Percentiles rank a stretch among this genome's conserved stretches.
These are phyloP conservation scores for Ramaria sp. DNA, from an alignment of 768 basidiomycete genomes.

Conservation along the genomic window DNA sequence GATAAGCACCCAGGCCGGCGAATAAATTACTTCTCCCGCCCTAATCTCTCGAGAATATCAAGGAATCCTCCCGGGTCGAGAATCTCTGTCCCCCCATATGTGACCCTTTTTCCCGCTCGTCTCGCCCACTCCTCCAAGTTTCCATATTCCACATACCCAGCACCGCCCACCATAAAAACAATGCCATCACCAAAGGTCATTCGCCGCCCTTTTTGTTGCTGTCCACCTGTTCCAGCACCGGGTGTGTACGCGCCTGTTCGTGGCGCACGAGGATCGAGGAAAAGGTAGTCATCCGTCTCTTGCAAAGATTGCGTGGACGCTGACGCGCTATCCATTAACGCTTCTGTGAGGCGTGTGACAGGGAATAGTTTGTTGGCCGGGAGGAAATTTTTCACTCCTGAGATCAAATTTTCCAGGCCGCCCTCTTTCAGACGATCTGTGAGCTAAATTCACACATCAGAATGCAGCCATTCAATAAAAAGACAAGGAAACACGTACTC, in stretches of 20 bases:
- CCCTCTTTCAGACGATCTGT: constrained; percentile 91
- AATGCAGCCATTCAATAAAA: background rate
- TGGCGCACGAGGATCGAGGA: constrained; percentile 84
- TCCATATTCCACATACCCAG: constrained; percentile 94
- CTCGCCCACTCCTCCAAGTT: constrained; percentile 91
- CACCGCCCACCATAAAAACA: constrained; percentile 94
- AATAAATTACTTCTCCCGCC: constrained; percentile 25
- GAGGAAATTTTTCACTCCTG: constrained; percentile 95
- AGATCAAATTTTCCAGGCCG: constrained; percentile 93
- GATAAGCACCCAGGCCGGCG: no score
- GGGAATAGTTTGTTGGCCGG: constrained; percentile 91
- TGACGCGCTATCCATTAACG: constrained; percentile 92
- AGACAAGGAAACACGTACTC: constrained; percentile 35
- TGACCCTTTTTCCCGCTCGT: constrained; percentile 72
- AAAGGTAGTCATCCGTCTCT: constrained; percentile 93
- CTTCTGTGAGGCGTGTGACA: constrained; percentile 87
- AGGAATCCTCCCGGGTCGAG: constrained; percentile 84
- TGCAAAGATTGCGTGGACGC: constrained; percentile 91
- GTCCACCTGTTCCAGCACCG: constrained; percentile 19
- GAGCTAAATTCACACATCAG: constrained; percentile 38
- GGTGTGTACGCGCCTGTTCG: constrained; percentile 36
- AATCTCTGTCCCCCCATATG: constrained; percentile 95
- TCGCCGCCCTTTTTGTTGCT: constrained; percentile 28
- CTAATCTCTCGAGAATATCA: constrained; percentile 52
- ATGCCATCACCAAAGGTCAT: constrained; percentile 85